Evolutionary conservation across 352 stramenopile species (phyloP).

Genomic region (Globisporangium nodosum): DNA sequence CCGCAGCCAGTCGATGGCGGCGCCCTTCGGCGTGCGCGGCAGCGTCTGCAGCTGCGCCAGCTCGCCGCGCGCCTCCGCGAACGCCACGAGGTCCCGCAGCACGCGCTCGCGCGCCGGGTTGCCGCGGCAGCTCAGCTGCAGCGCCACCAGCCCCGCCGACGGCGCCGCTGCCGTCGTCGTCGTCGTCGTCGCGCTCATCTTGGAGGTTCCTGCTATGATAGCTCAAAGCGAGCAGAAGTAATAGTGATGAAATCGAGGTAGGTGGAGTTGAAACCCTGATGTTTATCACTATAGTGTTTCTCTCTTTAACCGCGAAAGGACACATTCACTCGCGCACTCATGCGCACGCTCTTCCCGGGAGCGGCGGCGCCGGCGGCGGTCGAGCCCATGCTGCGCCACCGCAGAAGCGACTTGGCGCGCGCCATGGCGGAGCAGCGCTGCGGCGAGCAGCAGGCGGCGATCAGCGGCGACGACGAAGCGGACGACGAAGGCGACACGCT

Average conservation of each 20-base stretch:
- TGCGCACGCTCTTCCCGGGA: constrained; percentile 11
- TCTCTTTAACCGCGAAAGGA: neutral
- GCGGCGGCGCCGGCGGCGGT: neutral
- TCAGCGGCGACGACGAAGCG: constrained; percentile 7
- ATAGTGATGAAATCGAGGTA: neutral
- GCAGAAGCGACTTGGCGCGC: constrained; percentile 15
- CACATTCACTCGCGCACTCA: neutral
- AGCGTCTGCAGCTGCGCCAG: constrained; percentile 36
- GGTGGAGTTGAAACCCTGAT: neutral
- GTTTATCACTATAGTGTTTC: neutral
- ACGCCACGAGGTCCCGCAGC: constrained; percentile 53
- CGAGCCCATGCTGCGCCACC: constrained; percentile 10
- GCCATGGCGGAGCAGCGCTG: constrained; percentile 12
- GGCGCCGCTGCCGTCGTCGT: constrained; percentile 16
- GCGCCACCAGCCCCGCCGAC: constrained; percentile 36
- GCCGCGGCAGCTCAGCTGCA: constrained; percentile 64
- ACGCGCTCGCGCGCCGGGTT: constrained; percentile 52
- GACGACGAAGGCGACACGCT: constrained; percentile 10
- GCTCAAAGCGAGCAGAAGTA: neutral
- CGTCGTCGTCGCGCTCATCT: neutral
- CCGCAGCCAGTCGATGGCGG: constrained; percentile 63
- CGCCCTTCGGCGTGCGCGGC: constrained; percentile 44
- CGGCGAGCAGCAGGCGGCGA: neutral
- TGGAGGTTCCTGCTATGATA: no score
- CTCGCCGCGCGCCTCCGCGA: constrained; percentile 44